Conservation (phyloP, 257 asterid species). For the Solanum etuberosum region DNA sequence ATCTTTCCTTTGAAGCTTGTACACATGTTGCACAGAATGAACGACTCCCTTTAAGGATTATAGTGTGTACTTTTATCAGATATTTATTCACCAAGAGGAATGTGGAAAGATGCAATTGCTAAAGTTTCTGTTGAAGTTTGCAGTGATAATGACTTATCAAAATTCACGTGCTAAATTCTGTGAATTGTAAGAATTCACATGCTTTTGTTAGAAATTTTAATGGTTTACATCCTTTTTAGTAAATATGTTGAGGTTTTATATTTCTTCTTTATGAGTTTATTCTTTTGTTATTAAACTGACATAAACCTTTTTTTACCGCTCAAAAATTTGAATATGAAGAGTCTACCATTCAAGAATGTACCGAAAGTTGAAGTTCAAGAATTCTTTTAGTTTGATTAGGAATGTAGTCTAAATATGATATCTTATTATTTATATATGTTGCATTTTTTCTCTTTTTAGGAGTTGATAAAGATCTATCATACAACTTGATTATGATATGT, state of each 20-base stretch:
- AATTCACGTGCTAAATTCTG: neutral
- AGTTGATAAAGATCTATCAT: neutral
- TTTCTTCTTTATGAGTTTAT: neutral
- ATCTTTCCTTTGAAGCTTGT: conserved; percentile 90
- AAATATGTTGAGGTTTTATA: neutral
- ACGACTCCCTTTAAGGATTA: conserved; percentile 65
- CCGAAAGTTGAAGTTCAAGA: neutral
- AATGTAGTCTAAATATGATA: too few relatives aligned
- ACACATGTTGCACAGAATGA: conserved; percentile 97
- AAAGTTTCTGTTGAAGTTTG: too few relatives aligned
- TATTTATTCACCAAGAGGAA: conserved; percentile 48
- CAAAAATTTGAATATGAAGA: neutral
- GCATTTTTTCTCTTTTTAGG: neutral
- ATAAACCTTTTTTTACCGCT: neutral
- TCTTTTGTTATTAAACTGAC: neutral
- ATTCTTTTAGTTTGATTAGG: neutral
- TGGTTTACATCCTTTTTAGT: neutral
- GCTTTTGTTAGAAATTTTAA: neutral
- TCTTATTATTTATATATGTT: neutral
- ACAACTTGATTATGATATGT: too few relatives aligned
- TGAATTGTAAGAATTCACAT: neutral
- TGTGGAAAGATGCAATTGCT: conserved; percentile 44
- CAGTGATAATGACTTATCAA: neutral
- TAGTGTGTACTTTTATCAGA: conserved; percentile 58
- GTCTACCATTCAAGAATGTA: neutral